phyloP scores from a whole-genome alignment of 306 rosid species.

The Albizia julibrissin region DNA sequence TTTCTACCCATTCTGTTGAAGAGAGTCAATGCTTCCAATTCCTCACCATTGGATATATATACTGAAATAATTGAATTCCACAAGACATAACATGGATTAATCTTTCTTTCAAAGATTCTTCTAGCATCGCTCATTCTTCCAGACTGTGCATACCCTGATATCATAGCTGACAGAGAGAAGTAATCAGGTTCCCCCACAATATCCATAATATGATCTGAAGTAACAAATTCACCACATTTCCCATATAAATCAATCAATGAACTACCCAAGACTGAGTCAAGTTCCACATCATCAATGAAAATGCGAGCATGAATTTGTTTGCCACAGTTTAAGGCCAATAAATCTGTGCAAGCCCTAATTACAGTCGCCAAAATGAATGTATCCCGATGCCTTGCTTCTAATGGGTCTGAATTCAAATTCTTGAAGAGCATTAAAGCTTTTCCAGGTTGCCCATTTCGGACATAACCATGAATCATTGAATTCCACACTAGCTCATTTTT shows the following conservation, averaged over 20 bases:
- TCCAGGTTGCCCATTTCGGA: slow-evolving; percentile 51
- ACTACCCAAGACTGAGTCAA: slow-evolving; percentile 64
- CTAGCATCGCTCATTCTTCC: slow-evolving; percentile 76
- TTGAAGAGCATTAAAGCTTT: slow-evolving; percentile 59
- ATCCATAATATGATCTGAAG: slow-evolving; percentile 54
- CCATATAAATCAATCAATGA: slow-evolving; percentile 67
- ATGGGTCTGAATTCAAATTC: slow-evolving; percentile 57
- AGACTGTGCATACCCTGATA: slow-evolving; percentile 61
- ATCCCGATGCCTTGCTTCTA: slow-evolving; percentile 9
- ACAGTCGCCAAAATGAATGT: slow-evolving; percentile 49
- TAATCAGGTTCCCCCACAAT: slow-evolving; percentile 65
- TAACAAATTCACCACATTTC: slow-evolving; percentile 69
- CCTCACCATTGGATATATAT: slow-evolving; percentile 57
- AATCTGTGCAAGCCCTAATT: slow-evolving; percentile 64
- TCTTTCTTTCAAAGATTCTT: slow-evolving; percentile 52
- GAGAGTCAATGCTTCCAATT: slow-evolving; percentile 54
- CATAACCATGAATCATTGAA: slow-evolving; percentile 65
- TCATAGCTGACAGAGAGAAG: slow-evolving; percentile 75
- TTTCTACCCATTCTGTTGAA: slow-evolving; percentile 58
- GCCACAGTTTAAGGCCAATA: slow-evolving; percentile 60
- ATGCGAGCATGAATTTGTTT: slow-evolving; percentile 79
- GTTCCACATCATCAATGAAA: slow-evolving; percentile 51
- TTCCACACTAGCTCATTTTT: slow-evolving; percentile 66
- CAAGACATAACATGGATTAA: slow-evolving; percentile 48
- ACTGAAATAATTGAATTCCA: slow-evolving; percentile 84